Evolutionary conservation across 257 asterid species (phyloP).

Genomic region (Petunia axillaris): DNA sequence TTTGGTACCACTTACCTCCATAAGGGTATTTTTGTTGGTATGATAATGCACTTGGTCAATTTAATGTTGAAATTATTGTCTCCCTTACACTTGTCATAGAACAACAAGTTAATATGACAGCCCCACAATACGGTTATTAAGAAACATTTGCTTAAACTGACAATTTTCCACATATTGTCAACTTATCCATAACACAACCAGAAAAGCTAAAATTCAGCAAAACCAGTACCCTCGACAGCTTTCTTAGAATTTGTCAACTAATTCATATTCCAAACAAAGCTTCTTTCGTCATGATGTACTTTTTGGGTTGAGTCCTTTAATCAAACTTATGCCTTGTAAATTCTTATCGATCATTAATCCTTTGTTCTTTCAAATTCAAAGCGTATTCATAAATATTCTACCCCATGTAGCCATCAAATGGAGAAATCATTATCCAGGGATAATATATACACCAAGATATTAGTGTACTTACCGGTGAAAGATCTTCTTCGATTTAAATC

Average conservation of each 20-base stretch:
- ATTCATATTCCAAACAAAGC: background rate
- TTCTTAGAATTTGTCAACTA: background rate
- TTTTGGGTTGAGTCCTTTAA: background rate
- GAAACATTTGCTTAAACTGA: background rate
- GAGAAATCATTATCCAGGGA: background rate
- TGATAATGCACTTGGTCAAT: background rate
- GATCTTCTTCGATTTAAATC: background rate
- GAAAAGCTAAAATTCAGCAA: constrained; percentile 21
- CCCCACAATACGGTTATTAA: background rate
- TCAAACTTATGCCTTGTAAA: too few relatives aligned
- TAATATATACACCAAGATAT: background rate
- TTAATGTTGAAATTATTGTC: background rate
- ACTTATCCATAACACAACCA: background rate
- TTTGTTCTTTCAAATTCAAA: too few relatives aligned
- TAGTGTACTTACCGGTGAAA: background rate
- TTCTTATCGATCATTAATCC: background rate
- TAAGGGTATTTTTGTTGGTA: background rate
- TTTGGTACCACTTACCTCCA: background rate
- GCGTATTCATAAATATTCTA: too few relatives aligned
- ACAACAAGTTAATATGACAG: background rate
- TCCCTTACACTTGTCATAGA: constrained; percentile 15
- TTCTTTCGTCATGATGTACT: background rate
- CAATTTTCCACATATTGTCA: too few relatives aligned
- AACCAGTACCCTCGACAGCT: background rate
- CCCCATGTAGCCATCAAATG: background rate